Conservation (phyloP, 805 yeast species). For the Zygoascus bituminiphila region DNA sequence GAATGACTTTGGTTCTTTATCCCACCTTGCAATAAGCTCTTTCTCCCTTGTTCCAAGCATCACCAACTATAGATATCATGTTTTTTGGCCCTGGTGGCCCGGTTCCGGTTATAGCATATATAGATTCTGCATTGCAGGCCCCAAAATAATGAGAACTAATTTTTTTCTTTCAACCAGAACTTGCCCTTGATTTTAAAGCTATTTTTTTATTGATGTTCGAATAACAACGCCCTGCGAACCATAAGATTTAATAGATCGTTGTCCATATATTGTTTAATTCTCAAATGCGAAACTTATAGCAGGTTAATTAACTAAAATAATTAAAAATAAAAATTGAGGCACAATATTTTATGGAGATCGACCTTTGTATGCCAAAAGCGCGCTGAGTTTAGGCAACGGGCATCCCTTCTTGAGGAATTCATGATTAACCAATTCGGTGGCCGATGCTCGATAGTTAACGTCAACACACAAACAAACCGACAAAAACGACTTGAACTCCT, state of each 20-base stretch:
- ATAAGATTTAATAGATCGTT: too few relatives aligned
- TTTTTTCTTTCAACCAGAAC: too few relatives aligned
- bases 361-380: slow-evolving; percentile 16
- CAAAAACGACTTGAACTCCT: slow-evolving; percentile 59
- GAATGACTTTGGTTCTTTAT: slow-evolving; percentile 12
- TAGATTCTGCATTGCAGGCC: not conserved
- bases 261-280: not conserved
- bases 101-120: not conserved
- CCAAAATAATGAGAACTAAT: too few relatives aligned
- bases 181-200: too few relatives aligned
- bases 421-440: slow-evolving; percentile 61
- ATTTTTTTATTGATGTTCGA: too few relatives aligned
- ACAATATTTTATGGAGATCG: not conserved
- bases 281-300: not conserved
- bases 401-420: slow-evolving; percentile 36
- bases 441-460: slow-evolving; percentile 71
- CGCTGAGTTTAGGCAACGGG: slow-evolving; percentile 14
- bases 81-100: not conserved
- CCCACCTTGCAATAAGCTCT: not conserved
- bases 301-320: not conserved
- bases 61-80: not conserved
- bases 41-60: not conserved
- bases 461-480: slow-evolving; percentile 75
- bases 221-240: too few relatives aligned
- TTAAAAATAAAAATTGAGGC: too few relatives aligned